These are phyloP conservation scores for Bipolaris oryzae DNA, from an alignment of 2,329 filamentous ascomycete species.

Conservation along the genomic window DNA sequence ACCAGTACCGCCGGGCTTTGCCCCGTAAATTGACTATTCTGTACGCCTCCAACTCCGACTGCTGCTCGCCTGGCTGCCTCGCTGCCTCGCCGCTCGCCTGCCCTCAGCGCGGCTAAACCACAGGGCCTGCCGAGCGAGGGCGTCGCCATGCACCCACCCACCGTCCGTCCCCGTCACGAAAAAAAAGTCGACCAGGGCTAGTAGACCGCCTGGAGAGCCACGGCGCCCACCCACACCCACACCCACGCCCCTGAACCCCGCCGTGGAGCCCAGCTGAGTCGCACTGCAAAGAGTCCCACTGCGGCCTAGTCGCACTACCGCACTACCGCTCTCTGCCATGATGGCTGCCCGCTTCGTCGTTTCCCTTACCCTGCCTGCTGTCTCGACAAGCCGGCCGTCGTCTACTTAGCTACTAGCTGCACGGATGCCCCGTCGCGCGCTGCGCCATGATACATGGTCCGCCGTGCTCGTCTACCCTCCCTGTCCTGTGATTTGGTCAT, in stretches of 20 bases:
- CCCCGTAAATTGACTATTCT: neutral
- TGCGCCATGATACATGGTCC: slow-evolving; percentile 51
- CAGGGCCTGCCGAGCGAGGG: slow-evolving; percentile 30
- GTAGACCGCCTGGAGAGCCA: slow-evolving; percentile 43
- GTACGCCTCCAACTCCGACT: no score
- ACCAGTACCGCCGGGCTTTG: neutral
- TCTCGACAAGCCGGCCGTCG: slow-evolving; percentile 35
- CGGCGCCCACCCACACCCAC: slow-evolving; percentile 13
- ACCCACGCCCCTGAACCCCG: slow-evolving; percentile 35
- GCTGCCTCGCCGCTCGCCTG: neutral
- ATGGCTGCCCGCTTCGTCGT: slow-evolving; percentile 30
- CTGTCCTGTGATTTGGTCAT: slow-evolving; percentile 44
- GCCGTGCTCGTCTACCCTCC: slow-evolving; percentile 35
- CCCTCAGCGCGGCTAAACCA: slow-evolving; percentile 41
- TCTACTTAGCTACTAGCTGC: slow-evolving; percentile 34
- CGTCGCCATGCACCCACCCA: slow-evolving; percentile 29
- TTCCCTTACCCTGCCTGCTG: slow-evolving; percentile 34
- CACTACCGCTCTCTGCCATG: slow-evolving; percentile 32
- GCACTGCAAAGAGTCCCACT: slow-evolving; percentile 33
- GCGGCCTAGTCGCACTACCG: slow-evolving; percentile 33
- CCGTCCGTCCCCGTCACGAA: slow-evolving; percentile 21
- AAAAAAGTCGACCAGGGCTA: slow-evolving; percentile 31
- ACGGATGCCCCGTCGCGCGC: slow-evolving; percentile 50
- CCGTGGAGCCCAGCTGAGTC: slow-evolving; percentile 43
- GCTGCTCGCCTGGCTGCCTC: slow-evolving; percentile 7